phyloP scores from a whole-genome alignment of 805 yeast genomes.

The Metschnikowia shivogae region DNA sequence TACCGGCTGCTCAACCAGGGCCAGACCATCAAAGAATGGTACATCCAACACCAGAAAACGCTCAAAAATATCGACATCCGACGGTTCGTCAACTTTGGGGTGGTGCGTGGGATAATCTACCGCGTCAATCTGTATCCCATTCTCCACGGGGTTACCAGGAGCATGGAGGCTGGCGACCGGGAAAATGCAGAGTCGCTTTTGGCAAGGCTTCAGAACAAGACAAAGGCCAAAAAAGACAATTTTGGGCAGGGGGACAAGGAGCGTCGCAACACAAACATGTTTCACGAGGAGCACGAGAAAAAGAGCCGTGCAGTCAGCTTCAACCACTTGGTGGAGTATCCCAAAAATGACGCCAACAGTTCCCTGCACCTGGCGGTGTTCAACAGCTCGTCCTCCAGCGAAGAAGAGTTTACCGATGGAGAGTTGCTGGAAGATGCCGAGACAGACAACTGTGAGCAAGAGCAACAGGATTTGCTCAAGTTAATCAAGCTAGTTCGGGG shows the following conservation, averaged over 20 bases:
- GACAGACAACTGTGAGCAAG: slow-evolving; percentile 5
- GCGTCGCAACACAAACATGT: slow-evolving; percentile 5
- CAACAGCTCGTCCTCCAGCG: slow-evolving; percentile 12
- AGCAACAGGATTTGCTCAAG: slow-evolving; percentile 27
- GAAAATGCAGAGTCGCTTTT: slow-evolving; percentile 11
- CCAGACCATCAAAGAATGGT: slow-evolving; percentile 77
- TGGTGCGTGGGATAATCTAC: slow-evolving; percentile 74
- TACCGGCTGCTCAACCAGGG: slow-evolving; percentile 80
- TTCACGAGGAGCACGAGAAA: slow-evolving; percentile 16
- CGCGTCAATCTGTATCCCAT: slow-evolving; percentile 77
- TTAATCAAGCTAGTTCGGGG: slow-evolving; percentile 46
- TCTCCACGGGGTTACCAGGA: slow-evolving; percentile 36
- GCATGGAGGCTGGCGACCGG: slow-evolving; percentile 26
- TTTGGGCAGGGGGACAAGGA: background rate
- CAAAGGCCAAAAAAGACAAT: slow-evolving; percentile 1
- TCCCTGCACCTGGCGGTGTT: slow-evolving; percentile 15
- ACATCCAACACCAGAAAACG: slow-evolving; percentile 53
- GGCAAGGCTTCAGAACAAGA: slow-evolving; percentile 8
- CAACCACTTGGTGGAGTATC: slow-evolving; percentile 21
- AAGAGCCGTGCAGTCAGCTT: slow-evolving; percentile 34
- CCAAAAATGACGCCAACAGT: slow-evolving; percentile 2
- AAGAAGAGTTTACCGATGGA: slow-evolving; percentile 10
- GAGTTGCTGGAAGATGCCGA: slow-evolving; percentile 2
- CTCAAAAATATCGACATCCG: slow-evolving; percentile 73
- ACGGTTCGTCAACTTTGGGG: slow-evolving; percentile 82